Percentiles rank a stretch among this genome's conserved stretches.
Conservation (phyloP, 371 early-diverging fungal genomes). For the Syncephalastrum sp. region DNA sequence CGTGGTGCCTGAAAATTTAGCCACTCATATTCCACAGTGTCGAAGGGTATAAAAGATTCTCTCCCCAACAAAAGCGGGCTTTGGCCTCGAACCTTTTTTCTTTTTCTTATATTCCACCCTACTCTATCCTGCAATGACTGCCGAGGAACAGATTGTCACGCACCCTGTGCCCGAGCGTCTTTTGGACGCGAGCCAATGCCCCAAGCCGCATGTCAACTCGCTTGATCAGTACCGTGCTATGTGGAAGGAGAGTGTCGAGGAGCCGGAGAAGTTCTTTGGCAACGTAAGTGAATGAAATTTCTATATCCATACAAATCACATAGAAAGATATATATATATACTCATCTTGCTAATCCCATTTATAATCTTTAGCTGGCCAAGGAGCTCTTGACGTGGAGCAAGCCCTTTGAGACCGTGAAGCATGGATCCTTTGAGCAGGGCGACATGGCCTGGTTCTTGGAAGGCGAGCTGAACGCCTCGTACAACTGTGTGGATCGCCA, state of each 20-base stretch:
- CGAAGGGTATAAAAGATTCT: conserved; percentile 3
- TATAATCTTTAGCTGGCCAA: conserved; percentile 55
- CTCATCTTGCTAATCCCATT: neutral
- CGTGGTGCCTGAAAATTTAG: conserved; percentile 15
- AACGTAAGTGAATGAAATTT: conserved; percentile 49
- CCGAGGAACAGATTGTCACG: conserved; percentile 21
- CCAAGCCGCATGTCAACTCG: conserved; percentile 71
- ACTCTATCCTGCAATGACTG: neutral
- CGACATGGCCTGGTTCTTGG: conserved; percentile 92
- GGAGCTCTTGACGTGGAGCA: conserved; percentile 75
- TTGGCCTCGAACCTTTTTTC: conserved; percentile 1
- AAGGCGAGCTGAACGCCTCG: conserved; percentile 93
- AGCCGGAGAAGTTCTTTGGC: conserved; percentile 86
- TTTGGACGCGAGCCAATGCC: conserved; percentile 42
- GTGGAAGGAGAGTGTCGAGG: conserved; percentile 75
- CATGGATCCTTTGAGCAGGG: conserved; percentile 72
- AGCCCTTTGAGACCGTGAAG: conserved; percentile 68
- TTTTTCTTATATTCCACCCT: conserved; percentile 4
- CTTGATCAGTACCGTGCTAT: conserved; percentile 76
- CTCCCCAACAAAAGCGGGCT: conserved; percentile 1
- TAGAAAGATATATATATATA: neutral
- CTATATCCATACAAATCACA: neutral
- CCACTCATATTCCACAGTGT: neutral
- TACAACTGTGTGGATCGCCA: conserved; percentile 98
- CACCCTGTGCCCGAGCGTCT: conserved; percentile 60